Base-by-base conservation (phyloP, 345 rosid genomes). In the Ailanthus altissimus region DNA sequence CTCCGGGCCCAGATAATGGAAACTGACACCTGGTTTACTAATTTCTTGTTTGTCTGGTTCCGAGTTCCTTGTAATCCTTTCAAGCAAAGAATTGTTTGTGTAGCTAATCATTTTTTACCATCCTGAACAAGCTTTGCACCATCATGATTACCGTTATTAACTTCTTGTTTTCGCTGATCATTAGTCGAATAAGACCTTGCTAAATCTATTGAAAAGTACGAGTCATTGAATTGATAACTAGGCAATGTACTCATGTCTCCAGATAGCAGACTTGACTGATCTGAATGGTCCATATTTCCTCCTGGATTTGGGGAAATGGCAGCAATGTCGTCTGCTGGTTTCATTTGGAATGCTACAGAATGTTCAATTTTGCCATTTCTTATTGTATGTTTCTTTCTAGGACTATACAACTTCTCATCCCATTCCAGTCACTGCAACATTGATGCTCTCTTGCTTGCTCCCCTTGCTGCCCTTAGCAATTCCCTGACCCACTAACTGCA, bases 151-250 rank as follows among this genome's bases (percentile, higher is more conserved):
- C 75, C n/a, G 13, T 70, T 74, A 25, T n/a, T 74, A 6, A 10
- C 65, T 58, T 58, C 68, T 67, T 47, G 79, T 32, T 10, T n/a
- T 46, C 21, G 25, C 10, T 21, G 57, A 20, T 50, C 68, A 20
- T 46, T 26, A 49, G 75, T 61, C 9, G 83, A 67, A 73, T 63
- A 80, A 38, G 90, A 85, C 65, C 79, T 81, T 1, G 80, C 83
- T 75, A 89, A 53, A 80, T 89, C 89, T 1, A 83, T 81, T 0
- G 86, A 86, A 76, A 89, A 88, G 69, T 75, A 87, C 0, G 83
- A 63, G 15, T 86, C 90, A 46, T 85, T 90, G 49, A 80, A 78
- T 73, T 87, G 92, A 64, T 67, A 79, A 78, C 94, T 90, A 6
- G 81, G 80, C 0, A 84, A 56, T 20, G 75, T 64, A 78, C 79